phyloP scores from a whole-genome alignment of 805 yeast genomes.

The Cyberlindnera amylophila region DNA sequence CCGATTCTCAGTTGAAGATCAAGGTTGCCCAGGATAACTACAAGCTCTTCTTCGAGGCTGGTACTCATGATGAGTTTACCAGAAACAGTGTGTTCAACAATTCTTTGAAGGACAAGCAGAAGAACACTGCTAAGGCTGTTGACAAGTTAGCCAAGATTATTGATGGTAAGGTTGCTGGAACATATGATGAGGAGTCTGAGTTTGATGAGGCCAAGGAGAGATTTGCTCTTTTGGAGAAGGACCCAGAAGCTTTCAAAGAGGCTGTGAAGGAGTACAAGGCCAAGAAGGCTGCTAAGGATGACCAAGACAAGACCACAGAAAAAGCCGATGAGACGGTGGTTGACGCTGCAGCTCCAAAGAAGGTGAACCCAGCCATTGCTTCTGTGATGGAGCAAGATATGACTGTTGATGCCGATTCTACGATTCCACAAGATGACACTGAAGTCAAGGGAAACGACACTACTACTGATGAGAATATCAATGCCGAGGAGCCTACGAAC shows the following conservation, averaged over 20 bases:
- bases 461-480: conserved; percentile 44
- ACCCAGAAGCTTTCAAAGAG: conserved; percentile 10
- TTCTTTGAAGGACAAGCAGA: conserved; percentile 32
- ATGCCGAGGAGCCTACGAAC: conserved; percentile 27
- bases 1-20: conserved; percentile 69
- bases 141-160: conserved; percentile 20
- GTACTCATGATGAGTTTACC: conserved; percentile 74
- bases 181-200: conserved; percentile 6
- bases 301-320: conserved; percentile 18
- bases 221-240: conserved; percentile 6
- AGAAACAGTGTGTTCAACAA: conserved; percentile 47
- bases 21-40: conserved; percentile 76
- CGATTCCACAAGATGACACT: conserved; percentile 47
- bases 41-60: conserved; percentile 74
- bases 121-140: conserved; percentile 33
- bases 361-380: conserved; percentile 22
- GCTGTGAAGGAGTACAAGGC: conserved; percentile 10
- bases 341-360: conserved; percentile 15
- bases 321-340: conserved; percentile 21
- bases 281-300: conserved; percentile 12
- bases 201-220: no score
- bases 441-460: conserved; percentile 36
- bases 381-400: conserved; percentile 27
- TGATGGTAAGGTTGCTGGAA: conserved; percentile 8
- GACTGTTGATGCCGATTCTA: conserved; percentile 45